Base-by-base conservation (phyloP, 1,284 basidiomycete species). In the Cerioporus squamosus region DNA sequence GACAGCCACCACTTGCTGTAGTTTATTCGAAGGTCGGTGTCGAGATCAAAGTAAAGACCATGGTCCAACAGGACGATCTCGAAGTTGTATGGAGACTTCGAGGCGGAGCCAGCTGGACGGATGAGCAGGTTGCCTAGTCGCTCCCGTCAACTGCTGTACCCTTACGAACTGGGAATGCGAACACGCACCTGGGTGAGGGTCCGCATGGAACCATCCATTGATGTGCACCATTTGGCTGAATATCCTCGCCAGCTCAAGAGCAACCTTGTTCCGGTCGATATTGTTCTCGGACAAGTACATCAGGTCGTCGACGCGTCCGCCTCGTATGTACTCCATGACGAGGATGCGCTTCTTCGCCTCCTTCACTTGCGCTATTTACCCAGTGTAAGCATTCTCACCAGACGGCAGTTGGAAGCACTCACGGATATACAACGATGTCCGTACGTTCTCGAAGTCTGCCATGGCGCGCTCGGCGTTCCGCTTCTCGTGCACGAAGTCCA, bases 201-300 rank as follows among this genome's bases (percentile, higher is more conserved):
- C 91, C 33, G 86, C 92, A 76, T 93, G 91, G 72, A 94, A 93
- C 83, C 87, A 95, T 38, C 97, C 97, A 72, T 98, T 94, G 40
- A 98, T 74, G 70, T 98, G 98, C 20, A 99, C 94, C 97, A 99
- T 99, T 70, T 89, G 90, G 48, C 88, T 91, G 70, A 98, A 98
- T 70, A 97, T 94, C 61, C 89, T 78, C 5, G 90, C 85, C n/a
- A 97, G 78, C 74, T 98, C 95, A 61, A 97, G 79, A 2, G 94
- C 90, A 43, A 98, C 95, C 70, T 91, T 90, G 70, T 98, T 99
- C 53, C 97, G 83, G 74, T 99, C 95, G 66, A 99, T 98, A 53
- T 87, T 81, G 65, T 95, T 83, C 44, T 87, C 76, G 36, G 91
- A 88, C 8, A 99, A 82, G 72, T 94, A 99, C 52, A 81, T 81